phyloP scores from a whole-genome alignment of 768 basidiomycete species.

The Pleurotus djamor region DNA sequence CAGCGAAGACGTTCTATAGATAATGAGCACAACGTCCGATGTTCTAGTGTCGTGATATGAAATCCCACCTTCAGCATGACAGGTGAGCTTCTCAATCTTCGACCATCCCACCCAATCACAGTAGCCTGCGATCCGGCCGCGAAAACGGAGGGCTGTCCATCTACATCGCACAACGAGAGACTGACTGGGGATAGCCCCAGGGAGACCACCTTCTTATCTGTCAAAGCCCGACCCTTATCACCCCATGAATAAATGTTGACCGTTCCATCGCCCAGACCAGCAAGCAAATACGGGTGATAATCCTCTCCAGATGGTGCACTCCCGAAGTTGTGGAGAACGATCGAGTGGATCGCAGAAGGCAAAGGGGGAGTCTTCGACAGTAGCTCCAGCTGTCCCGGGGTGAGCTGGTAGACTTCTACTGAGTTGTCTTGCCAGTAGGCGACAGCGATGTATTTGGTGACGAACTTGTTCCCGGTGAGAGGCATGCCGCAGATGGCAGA shows the following conservation, averaged over 20 bases:
- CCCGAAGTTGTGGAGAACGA: conserved; percentile 60
- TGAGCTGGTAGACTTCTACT: conserved; percentile 52
- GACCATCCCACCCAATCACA: conserved; percentile 66
- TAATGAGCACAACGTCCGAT: not conserved
- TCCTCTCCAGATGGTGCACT: conserved; percentile 27
- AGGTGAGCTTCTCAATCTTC: conserved; percentile 63
- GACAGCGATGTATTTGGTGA: conserved; percentile 51
- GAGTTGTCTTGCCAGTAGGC: conserved; percentile 74
- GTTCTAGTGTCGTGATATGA: no score
- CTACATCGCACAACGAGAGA: conserved; percentile 53
- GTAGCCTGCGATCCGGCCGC: conserved; percentile 71
- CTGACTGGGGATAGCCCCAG: conserved; percentile 69
- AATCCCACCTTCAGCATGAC: conserved; percentile 61
- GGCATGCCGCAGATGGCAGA: conserved; percentile 70
- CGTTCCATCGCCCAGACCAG: conserved; percentile 76
- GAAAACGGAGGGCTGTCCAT: conserved; percentile 56
- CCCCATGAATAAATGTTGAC: conserved; percentile 57
- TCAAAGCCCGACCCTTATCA: conserved; percentile 24
- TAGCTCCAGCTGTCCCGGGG: conserved; percentile 19
- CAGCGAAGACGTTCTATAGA: conserved; percentile 50
- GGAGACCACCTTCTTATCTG: conserved; percentile 55
- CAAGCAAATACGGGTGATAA: conserved; percentile 57
- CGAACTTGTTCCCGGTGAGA: conserved; percentile 42
- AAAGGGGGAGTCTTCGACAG: conserved; percentile 33
- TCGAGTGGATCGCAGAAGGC: conserved; percentile 44